Base-by-base conservation (phyloP, 2,329 filamentous ascomycete species). In the Incumbomyces lentus region DNA sequence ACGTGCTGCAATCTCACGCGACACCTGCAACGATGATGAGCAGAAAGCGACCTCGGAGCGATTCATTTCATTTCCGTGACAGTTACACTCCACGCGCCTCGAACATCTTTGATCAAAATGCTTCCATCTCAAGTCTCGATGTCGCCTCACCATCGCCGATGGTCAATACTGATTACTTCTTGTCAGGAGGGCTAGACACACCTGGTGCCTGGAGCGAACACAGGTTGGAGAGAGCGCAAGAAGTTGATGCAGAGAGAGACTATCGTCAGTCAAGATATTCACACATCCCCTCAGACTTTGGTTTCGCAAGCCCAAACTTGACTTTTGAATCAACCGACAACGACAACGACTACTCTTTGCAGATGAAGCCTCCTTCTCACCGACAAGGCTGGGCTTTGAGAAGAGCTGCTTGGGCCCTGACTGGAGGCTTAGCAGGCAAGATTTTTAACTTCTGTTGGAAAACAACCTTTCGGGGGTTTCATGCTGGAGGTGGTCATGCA, bases 401-500 rank as follows among this genome's bases (percentile, higher is more conserved):
- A 22, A 64, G 59, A 30, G 58, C 67, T 1, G 64, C 71, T 6
- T 62, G 70, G 39, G 64, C 62, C 29, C 60, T 65, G 4, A 67
- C 71, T 2, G 67, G 58, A 19, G 58, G 58, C 1, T 54, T 63
- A n/a, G 61, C 62, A 8, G 84, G 86, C 14, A 90, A 82, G 58
- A 79, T 94, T 0, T 88, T 86, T 76, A 78, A 88, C 55, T 92
- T 95, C 58, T 95, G 89, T 68, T 85, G 72, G 62, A 68, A 70
- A 0, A 78, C 75, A 7, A 63, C 69, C 3, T 93, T 95, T 59
- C 75, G 76, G 46, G 89, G 89, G 0, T 95, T 95, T 62, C 81
- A 89, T 51, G 87, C 89, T 11, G 90, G 89, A 6, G 86, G 84
- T 2, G 90, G 89, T 7, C 72, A 71, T 49, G 80, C 79, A 19